These are phyloP conservation scores for Tricholoma terreum DNA, from an alignment of 768 basidiomycete genomes.

Conservation along the genomic window DNA sequence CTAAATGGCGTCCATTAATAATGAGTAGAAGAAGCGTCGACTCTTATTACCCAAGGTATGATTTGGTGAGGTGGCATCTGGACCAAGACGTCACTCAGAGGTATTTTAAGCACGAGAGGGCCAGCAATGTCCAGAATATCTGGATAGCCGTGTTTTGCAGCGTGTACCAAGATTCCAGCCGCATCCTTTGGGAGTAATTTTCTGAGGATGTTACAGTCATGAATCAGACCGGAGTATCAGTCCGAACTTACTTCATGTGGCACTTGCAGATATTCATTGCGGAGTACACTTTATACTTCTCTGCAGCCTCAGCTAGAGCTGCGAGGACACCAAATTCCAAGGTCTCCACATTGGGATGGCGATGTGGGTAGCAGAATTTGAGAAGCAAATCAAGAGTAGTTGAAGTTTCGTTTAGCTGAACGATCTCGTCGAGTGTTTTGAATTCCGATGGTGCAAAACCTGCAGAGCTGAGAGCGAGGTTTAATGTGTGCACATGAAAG, in stretches of 20 bases:
- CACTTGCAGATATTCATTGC: neutral
- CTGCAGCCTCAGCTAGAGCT: neutral
- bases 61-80: neutral
- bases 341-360: constrained; percentile 1
- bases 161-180: neutral
- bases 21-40: neutral
- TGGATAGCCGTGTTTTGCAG: neutral
- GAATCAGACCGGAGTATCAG: neutral
- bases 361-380: constrained; percentile 12
- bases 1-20: neutral
- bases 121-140: neutral
- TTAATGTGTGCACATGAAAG: constrained; percentile 11
- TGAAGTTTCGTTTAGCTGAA: constrained; percentile 6
- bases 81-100: neutral
- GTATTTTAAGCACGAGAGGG: neutral
- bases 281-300: neutral
- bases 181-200: neutral
- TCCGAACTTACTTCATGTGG: neutral
- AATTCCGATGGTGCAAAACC: constrained; percentile 10
- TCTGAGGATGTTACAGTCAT: neutral
- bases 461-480: constrained; percentile 8
- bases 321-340: neutral
- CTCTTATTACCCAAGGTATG: neutral
- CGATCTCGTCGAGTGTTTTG: constrained; percentile 1
- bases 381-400: constrained; percentile 1